phyloP scores from a whole-genome alignment of 192 early-diverging fungal genomes.

The Umbelopsis isabellina region DNA sequence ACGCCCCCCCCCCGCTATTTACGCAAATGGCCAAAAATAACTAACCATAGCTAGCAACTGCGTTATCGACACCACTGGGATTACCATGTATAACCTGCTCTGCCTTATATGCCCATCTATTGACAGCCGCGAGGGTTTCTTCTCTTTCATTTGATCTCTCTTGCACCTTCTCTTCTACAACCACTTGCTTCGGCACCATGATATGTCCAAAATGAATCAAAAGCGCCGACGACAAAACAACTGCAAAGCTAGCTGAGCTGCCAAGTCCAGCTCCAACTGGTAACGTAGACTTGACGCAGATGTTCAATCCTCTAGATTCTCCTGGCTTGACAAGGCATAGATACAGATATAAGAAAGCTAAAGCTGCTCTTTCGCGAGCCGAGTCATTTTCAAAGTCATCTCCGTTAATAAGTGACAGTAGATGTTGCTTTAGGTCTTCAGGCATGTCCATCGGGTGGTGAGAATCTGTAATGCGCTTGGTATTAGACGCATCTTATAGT shows the following conservation, averaged over 20 bases:
- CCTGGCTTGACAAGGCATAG: constrained; percentile 36
- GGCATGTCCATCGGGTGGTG: constrained; percentile 45
- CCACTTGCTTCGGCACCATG: constrained; percentile 18
- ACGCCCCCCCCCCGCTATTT: too few species aligned
- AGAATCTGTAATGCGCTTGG: constrained; percentile 20
- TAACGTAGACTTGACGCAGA: constrained; percentile 73
- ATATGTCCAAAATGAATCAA: constrained; percentile 58
- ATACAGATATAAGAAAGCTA: constrained; percentile 74
- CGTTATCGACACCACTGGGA: constrained; percentile 95
- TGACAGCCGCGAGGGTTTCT: constrained; percentile 60
- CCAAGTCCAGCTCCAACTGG: constrained; percentile 96
- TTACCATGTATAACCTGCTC: constrained; percentile 97
- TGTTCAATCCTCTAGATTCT: constrained; percentile 48
- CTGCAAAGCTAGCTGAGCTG: constrained; percentile 92
- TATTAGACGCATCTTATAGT: too few species aligned
- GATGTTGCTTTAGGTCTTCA: constrained; percentile 27
- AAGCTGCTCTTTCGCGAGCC: constrained; percentile 50
- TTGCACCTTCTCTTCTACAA: constrained; percentile 8
- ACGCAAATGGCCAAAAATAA: background rate
- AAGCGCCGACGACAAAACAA: constrained; percentile 76
- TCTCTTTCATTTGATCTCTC: constrained; percentile 26
- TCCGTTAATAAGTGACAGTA: constrained; percentile 37
- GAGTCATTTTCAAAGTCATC: constrained; percentile 30
- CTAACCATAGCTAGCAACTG: constrained; percentile 83
- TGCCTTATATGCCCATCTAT: constrained; percentile 88